These are phyloP conservation scores for Microbotryum intermedium DNA, from an alignment of 1,284 basidiomycete species.

Conservation along the genomic window DNA sequence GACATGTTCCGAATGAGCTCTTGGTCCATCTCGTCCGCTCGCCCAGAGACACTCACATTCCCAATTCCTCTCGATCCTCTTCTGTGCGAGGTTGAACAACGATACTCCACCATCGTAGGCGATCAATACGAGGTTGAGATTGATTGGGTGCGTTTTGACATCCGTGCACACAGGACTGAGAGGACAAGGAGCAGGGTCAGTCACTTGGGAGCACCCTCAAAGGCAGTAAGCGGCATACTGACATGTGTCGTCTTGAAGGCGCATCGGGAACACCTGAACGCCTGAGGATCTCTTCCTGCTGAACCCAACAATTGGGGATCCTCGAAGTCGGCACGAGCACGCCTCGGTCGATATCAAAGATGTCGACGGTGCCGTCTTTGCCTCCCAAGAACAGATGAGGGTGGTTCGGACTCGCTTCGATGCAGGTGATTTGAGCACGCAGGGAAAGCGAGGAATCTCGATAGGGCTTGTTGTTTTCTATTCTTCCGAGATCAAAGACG, in stretches of 20 bases:
- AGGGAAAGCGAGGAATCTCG: conserved; percentile 50
- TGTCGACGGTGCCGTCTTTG: conserved; percentile 42
- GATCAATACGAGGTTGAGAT: conserved; percentile 69
- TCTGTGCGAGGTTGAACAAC: conserved; percentile 61
- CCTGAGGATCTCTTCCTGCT: conserved; percentile 62
- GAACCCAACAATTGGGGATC: conserved; percentile 39
- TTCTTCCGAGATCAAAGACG: conserved; percentile 56
- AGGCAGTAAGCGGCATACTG: conserved; percentile 1
- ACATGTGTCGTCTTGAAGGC: conserved; percentile 42
- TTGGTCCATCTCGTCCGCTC: neutral
- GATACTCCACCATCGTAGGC: conserved; percentile 74
- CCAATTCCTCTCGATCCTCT: conserved; percentile 29
- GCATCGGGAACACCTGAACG: conserved; percentile 51
- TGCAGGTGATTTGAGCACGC: conserved; percentile 47
- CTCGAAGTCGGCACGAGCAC: conserved; percentile 35
- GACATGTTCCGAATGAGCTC: conserved; percentile 51
- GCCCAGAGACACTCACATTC: conserved; percentile 10
- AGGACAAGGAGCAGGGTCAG: conserved; percentile 21
- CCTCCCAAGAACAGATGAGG: conserved; percentile 55
- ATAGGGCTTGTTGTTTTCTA: conserved; percentile 46
- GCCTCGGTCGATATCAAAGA: conserved; percentile 41
- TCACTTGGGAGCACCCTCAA: neutral
- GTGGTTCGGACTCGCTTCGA: conserved; percentile 63
- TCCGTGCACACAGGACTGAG: conserved; percentile 52
- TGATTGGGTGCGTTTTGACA: conserved; percentile 63